Conservation (phyloP, 345 rosid genomes). For the Gossypium mustelinum region DNA sequence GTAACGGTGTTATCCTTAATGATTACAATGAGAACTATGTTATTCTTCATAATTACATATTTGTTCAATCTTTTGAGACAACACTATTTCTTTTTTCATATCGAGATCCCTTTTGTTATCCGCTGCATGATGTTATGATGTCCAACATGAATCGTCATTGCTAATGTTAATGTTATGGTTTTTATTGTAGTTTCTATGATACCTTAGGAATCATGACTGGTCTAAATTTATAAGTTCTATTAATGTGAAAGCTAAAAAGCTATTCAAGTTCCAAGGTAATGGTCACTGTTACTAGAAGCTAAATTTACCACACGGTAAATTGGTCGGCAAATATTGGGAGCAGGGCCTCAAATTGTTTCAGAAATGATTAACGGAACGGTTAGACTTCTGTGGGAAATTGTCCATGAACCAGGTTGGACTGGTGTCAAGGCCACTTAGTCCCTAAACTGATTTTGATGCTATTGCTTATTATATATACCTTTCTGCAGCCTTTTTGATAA, state of each 20-base stretch:
- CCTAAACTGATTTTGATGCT: not conserved
- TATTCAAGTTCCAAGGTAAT: not conserved
- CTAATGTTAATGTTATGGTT: not conserved
- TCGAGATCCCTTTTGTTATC: not conserved
- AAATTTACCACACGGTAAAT: not conserved
- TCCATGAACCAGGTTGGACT: not conserved
- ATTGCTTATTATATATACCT: not conserved
- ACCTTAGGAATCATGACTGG: not conserved
- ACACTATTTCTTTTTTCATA: not conserved
- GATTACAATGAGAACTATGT: not conserved
- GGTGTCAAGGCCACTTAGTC: not conserved
- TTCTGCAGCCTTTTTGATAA: not conserved
- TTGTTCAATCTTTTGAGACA: not conserved
- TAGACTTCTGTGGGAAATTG: not conserved
- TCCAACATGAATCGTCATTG: not conserved
- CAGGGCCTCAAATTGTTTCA: not conserved
- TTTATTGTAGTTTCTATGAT: not conserved
- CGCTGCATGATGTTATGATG: not conserved
- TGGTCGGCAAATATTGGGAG: not conserved
- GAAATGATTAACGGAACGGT: not conserved
- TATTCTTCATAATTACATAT: not conserved
- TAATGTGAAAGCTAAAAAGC: not conserved
- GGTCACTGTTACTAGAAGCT: not conserved
- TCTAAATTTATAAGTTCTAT: not conserved
- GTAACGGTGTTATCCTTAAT: slow-evolving; percentile 32